A percentile compares a stretch with the other conserved stretches of the same genome.
phyloP scores from a whole-genome alignment of 2,329 filamentous ascomycete species.

The Nemania bipapillata region DNA sequence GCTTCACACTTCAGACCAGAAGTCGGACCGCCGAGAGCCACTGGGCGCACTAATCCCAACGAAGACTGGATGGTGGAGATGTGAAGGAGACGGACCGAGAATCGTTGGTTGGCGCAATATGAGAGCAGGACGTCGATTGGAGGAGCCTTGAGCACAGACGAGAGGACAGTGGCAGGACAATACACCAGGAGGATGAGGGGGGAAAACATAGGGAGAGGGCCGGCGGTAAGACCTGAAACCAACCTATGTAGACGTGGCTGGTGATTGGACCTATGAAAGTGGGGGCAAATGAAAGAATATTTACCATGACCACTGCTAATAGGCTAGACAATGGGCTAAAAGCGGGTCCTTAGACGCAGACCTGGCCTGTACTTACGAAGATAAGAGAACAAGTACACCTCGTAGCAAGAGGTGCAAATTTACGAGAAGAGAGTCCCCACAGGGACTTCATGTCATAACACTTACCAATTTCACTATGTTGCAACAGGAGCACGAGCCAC shows the following conservation, averaged over 20 bases:
- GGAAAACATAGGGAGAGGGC: not conserved
- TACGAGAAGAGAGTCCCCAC: conserved; percentile 12
- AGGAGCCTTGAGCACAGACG: conserved; percentile 1
- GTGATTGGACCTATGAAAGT: not conserved
- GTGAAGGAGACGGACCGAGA: conserved; percentile 23
- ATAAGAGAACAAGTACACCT: conserved; percentile 17
- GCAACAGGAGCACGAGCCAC: conserved; percentile 30
- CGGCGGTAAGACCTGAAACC: not conserved
- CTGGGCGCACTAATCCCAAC: conserved; percentile 20
- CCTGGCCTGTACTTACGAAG: conserved; percentile 6
- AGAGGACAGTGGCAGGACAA: not conserved
- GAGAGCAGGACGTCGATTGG: conserved; percentile 20
- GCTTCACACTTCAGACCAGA: conserved; percentile 9
- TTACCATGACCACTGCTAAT: conserved; percentile 6
- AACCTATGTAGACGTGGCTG: not conserved
- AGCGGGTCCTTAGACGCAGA: not conserved
- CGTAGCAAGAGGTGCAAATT: conserved; percentile 12
- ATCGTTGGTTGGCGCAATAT: not conserved
- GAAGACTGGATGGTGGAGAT: conserved; percentile 10
- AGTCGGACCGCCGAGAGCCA: conserved; percentile 8
- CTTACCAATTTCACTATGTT: not conserved
- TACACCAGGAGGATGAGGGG: not conserved
- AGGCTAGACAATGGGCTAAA: not conserved
- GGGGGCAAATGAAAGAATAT: not conserved
- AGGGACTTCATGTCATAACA: conserved; percentile 21